phyloP scores from a whole-genome alignment of 495 filamentous ascomycete genomes.

The Rusavskia elegans region DNA sequence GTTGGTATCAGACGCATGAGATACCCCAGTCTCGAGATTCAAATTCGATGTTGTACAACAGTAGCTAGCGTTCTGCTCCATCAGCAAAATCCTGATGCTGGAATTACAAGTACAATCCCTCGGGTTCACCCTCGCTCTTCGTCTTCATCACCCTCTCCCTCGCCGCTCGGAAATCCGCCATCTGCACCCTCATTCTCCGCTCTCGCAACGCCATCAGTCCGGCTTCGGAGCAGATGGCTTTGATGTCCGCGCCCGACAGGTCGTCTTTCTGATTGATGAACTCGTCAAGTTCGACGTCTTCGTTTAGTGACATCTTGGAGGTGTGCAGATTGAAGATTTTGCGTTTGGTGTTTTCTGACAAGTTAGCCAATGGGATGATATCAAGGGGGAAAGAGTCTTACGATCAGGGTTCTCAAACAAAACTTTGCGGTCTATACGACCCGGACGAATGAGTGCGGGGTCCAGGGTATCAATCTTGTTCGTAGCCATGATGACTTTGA shows the following conservation, averaged over 20 bases:
- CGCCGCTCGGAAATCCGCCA: conserved; percentile 91
- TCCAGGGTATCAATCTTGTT: conserved; percentile 99
- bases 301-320: conserved; percentile 91
- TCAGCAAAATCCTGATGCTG: background rate
- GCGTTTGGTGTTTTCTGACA: conserved; percentile 84
- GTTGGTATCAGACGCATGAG: too few relatives aligned
- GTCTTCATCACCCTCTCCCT: conserved; percentile 94
- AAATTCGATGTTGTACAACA: too few relatives aligned
- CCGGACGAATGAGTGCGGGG: conserved; percentile 88
- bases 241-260: conserved; percentile 93
- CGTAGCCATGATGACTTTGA: conserved; percentile 99
- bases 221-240: conserved; percentile 95
- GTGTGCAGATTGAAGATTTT: conserved; percentile 99
- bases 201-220: conserved; percentile 91
- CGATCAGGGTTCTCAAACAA: conserved; percentile 97
- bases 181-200: conserved; percentile 94
- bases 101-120: conserved; percentile 89
- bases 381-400: conserved; percentile 23
- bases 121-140: conserved; percentile 95
- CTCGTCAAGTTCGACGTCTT: conserved; percentile 94
- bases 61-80: too few relatives aligned
- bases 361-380: conserved; percentile 18
- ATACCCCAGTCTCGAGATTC: too few relatives aligned
- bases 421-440: conserved; percentile 98
- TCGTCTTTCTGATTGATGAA: conserved; percentile 99